A percentile compares a stretch with the other conserved stretches of the same genome.
Evolutionary conservation across 2,329 filamentous ascomycete species (phyloP).

Genomic region (Scortechinia acanthostroma): DNA sequence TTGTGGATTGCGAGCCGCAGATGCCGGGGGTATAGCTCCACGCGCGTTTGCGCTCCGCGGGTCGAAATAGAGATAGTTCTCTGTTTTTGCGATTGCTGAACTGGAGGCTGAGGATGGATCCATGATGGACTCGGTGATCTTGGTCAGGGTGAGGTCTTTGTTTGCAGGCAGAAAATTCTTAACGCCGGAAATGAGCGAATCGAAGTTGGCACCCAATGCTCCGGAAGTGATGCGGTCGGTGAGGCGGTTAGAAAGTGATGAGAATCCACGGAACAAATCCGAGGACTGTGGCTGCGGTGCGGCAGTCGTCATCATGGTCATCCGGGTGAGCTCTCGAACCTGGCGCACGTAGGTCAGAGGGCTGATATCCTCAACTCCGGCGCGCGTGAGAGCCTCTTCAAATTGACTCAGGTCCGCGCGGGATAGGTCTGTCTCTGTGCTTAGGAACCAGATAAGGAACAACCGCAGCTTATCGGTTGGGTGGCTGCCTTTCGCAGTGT

Average conservation of each 20-base stretch:
- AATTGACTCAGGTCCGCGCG: conserved; percentile 79
- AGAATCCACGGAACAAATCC: conserved; percentile 89
- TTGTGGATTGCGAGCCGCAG: neutral
- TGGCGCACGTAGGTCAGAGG: conserved; percentile 81
- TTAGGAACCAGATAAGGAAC: conserved; percentile 96
- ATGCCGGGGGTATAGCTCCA: conserved; percentile 72
- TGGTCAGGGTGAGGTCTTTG: conserved; percentile 90
- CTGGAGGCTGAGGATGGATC: conserved; percentile 84
- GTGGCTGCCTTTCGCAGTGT: conserved; percentile 73
- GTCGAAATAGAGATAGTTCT: conserved; percentile 95
- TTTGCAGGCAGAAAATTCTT: conserved; percentile 97
- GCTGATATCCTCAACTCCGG: conserved; percentile 64
- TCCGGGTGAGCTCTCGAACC: conserved; percentile 90
- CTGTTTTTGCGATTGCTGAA: conserved; percentile 89
- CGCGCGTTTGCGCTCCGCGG: conserved; percentile 86
- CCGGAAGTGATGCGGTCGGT: conserved; percentile 73
- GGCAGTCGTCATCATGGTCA: conserved; percentile 90
- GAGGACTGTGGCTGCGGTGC: conserved; percentile 52
- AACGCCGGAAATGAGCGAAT: conserved; percentile 87
- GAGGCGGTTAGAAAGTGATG: conserved; percentile 80
- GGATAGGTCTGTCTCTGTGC: conserved; percentile 80
- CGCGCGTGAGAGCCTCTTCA: conserved; percentile 71
- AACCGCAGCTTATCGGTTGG: conserved; percentile 83
- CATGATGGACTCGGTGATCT: conserved; percentile 97
- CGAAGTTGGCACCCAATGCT: conserved; percentile 72